Evolutionary conservation across 805 yeast species (phyloP), one percentile per base, ranked within the genome.

Genomic region (Torulaspora franciscae): DNA sequence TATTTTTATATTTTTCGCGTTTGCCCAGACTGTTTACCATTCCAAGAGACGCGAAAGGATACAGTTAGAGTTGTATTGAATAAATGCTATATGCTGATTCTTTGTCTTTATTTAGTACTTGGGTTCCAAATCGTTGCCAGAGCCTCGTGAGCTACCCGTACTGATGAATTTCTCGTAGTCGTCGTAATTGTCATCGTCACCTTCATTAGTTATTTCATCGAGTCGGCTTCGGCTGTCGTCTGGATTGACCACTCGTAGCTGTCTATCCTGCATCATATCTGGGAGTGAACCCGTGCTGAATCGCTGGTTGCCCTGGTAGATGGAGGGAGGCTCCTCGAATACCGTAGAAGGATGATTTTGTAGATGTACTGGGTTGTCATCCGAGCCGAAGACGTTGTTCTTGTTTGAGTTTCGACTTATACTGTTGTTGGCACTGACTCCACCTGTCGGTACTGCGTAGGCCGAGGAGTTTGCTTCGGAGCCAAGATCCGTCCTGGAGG

Each of bases 221-320:
- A 33, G 35, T 11, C 49, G 52, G 28, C 48, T 48, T 10, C 34
- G 29, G 25, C 48, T 46, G 37, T 56, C 64, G 40, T 66, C 70
- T 1, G 70, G 70, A 57, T 77, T 77, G 8, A 73, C 78, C 32
- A 77, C 79, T 55, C 77, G 73, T 43, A 77, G 59, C 32, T 53
- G 63, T 49, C 76, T 64, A 6, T 75, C 76, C 40, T 54, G 49
- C 46, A 50, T 49, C 43, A 56, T 55, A 54, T 77, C 81, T 1
- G 81, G 81, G 43, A 77, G 61, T 7, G 79, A 75, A 17, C 80
- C 80, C 48, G 75, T 71, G 55, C 80, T 74, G 49, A 77, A 65
- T 49, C 79, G 66, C 48, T 77, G 69, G 39, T 77, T 69, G 13
- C 80, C 81, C 26, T 49, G 53, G 32, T 56, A 59, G 45, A 58